These are phyloP conservation scores for Diaporthe sp. DNA, from an alignment of 2,329 filamentous ascomycete species.

Conservation along the genomic window DNA sequence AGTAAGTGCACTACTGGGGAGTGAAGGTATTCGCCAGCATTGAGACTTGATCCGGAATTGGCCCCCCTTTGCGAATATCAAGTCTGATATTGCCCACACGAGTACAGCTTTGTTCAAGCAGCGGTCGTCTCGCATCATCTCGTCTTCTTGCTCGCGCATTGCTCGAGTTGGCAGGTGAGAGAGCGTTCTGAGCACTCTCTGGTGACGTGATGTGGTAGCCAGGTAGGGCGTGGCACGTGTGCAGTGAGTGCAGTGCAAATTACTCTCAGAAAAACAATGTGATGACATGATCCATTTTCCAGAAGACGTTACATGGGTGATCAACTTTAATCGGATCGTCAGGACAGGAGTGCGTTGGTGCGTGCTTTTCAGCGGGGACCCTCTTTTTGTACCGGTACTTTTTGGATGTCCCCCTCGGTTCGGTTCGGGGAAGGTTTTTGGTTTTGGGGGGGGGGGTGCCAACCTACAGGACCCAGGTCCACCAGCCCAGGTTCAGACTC, in stretches of 20 bases:
- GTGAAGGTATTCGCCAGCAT: not conserved
- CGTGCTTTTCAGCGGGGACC: conserved; percentile 20
- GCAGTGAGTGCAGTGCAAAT: not conserved
- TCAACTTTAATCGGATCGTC: conserved; percentile 26
- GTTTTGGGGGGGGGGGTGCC: not conserved
- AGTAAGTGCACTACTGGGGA: not conserved
- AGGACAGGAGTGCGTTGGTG: conserved; percentile 20
- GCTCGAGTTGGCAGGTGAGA: not conserved
- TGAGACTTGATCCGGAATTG: not conserved
- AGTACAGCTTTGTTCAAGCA: not conserved
- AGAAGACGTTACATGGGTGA: conserved; percentile 23
- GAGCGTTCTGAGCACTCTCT: not conserved
- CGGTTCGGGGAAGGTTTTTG: not conserved
- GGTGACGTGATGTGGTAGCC: not conserved
- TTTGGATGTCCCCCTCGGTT: not conserved
- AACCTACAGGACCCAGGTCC: not conserved
- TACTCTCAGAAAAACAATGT: not conserved
- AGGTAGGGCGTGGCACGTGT: not conserved
- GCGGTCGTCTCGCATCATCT: conserved; percentile 4
- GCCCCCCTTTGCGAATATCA: conserved; percentile 6
- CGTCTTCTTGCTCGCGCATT: not conserved
- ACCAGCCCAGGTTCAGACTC: not conserved
- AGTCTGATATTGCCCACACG: not conserved
- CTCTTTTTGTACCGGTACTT: conserved; percentile 13
- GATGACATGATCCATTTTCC: conserved; percentile 12